These are phyloP conservation scores for Calonectria ilicicola DNA, from an alignment of 2,329 filamentous ascomycete species.

Conservation along the genomic window DNA sequence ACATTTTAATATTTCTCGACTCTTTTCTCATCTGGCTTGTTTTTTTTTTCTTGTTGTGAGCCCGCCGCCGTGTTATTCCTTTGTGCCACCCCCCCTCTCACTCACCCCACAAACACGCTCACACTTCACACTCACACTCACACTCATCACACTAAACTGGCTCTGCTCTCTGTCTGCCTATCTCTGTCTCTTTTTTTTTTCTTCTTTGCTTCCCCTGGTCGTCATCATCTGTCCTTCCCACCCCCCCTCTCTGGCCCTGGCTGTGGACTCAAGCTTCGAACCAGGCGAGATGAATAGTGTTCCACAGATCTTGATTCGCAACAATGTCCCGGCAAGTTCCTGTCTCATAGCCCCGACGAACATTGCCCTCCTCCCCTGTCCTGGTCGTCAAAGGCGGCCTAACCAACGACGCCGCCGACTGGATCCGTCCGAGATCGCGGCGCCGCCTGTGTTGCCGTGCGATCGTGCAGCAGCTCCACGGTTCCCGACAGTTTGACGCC, in stretches of 20 bases:
- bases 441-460: slow-evolving; percentile 42
- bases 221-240: neutral
- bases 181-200: too few relatives aligned
- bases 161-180: neutral
- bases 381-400: slow-evolving; percentile 40
- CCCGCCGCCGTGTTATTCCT: neutral
- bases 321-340: slow-evolving; percentile 48
- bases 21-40: neutral
- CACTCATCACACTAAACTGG: neutral
- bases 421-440: slow-evolving; percentile 45
- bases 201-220: too few relatives aligned
- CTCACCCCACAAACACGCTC: neutral
- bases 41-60: neutral
- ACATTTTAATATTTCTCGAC: neutral
- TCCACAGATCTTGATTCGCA: slow-evolving; percentile 54
- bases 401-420: slow-evolving; percentile 38
- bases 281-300: slow-evolving; percentile 53
- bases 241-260: neutral
- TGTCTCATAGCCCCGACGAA: slow-evolving; percentile 41
- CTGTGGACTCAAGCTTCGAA: slow-evolving; percentile 43
- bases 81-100: neutral
- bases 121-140: neutral
- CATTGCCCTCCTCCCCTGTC: slow-evolving; percentile 27
- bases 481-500: slow-evolving; percentile 40
- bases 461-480: slow-evolving; percentile 47